Conservation (phyloP, 179 eudicot species). For the Silene coronaria region DNA sequence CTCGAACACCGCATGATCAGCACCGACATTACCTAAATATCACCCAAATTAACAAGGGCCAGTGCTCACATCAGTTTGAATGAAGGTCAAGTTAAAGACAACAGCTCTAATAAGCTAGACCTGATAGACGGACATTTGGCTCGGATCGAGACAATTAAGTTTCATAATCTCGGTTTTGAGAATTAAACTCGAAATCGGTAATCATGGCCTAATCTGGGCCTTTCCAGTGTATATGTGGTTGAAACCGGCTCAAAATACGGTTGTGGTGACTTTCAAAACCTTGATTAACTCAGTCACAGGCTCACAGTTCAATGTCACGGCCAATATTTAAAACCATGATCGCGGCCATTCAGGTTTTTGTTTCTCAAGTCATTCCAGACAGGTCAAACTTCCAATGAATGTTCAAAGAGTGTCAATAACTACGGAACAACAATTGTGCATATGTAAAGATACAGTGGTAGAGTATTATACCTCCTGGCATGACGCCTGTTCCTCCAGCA, state of each 20-base stretch:
- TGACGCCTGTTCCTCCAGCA: constrained; percentile 96
- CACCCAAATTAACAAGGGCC: not conserved
- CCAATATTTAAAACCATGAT: too few relatives aligned
- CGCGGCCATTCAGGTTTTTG: too few relatives aligned
- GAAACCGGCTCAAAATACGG: too few relatives aligned
- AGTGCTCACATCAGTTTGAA: not conserved
- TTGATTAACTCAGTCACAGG: too few relatives aligned
- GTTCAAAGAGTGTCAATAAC: not conserved
- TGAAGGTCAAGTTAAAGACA: not conserved
- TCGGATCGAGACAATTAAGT: not conserved
- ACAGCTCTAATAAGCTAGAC: not conserved
- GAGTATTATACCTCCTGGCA: constrained; percentile 78
- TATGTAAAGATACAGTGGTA: not conserved
- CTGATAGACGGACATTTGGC: not conserved
- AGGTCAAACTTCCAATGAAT: too few relatives aligned
- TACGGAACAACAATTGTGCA: not conserved
- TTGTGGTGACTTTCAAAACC: too few relatives aligned
- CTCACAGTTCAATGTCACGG: too few relatives aligned
- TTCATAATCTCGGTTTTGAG: too few relatives aligned
- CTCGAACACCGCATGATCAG: constrained; percentile 85
- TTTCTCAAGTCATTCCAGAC: too few relatives aligned
- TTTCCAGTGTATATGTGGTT: too few relatives aligned
- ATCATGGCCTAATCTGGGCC: too few relatives aligned
- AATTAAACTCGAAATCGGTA: too few relatives aligned
- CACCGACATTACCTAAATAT: constrained; percentile 72